Evolutionary conservation across 805 yeast genomes (phyloP).

Genomic region (Saturnispora bothae): DNA sequence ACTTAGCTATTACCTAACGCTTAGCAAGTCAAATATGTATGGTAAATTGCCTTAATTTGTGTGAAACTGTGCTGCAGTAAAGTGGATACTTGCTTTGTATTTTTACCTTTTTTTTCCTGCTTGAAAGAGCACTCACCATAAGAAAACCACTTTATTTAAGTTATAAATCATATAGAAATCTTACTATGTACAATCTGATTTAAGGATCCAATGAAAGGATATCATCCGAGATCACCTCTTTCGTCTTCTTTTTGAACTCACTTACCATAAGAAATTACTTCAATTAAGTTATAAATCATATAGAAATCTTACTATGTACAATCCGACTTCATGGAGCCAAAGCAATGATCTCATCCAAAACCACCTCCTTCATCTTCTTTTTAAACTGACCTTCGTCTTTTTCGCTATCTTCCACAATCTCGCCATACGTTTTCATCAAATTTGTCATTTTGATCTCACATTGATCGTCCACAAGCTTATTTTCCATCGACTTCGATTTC

Average conservation of each 20-base stretch:
- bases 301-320: slow-evolving; percentile 1
- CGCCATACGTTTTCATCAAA: slow-evolving; percentile 25
- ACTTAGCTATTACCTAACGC: no score
- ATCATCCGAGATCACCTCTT: slow-evolving; percentile 12
- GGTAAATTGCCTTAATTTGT: no score
- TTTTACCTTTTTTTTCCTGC: no score
- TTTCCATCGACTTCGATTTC: slow-evolving; percentile 21
- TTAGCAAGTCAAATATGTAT: no score
- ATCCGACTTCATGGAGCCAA: slow-evolving; percentile 10
- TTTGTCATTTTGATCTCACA: slow-evolving; percentile 18
- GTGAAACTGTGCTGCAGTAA: no score
- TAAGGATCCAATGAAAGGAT: slow-evolving; percentile 14
- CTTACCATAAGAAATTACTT: no score
- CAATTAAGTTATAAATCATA: background rate
- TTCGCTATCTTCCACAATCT: slow-evolving; percentile 16
- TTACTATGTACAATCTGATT: slow-evolving; percentile 1
- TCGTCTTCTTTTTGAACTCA: no score
- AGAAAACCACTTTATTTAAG: no score
- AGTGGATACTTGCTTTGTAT: no score
- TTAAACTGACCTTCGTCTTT: slow-evolving; percentile 14
- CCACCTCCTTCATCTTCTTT: slow-evolving; percentile 11
- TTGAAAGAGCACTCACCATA: no score
- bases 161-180: background rate
- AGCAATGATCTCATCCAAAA: slow-evolving; percentile 13
- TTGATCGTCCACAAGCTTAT: slow-evolving; percentile 17